These are phyloP conservation scores for Salvia sclarea DNA, from an alignment of 305 asterid species.

Conservation along the genomic window DNA sequence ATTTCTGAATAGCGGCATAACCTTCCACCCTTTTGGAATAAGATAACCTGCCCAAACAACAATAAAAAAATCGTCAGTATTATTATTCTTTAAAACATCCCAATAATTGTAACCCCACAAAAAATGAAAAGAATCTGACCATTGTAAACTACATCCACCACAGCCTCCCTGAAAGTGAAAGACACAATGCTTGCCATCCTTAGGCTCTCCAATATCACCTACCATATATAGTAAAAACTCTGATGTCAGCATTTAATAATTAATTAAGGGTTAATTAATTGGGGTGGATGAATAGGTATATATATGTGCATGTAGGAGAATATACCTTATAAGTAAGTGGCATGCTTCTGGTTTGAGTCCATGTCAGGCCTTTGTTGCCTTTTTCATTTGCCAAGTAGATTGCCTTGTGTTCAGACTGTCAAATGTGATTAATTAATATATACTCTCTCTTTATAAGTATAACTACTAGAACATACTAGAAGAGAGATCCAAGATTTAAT, in stretches of 20 bases:
- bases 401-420: conserved; percentile 64
- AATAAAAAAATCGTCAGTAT: background rate
- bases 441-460: too few relatives aligned
- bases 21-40: conserved; percentile 97
- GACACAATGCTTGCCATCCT: conserved; percentile 91
- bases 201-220: conserved; percentile 83
- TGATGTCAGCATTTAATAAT: too few relatives aligned
- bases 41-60: conserved; percentile 89
- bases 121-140: conserved; percentile 41
- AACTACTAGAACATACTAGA: too few relatives aligned
- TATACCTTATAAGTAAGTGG: conserved; percentile 66
- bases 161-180: conserved; percentile 94
- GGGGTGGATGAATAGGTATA: too few relatives aligned
- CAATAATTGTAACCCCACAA: conserved; percentile 3
- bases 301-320: too few relatives aligned
- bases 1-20: conserved; percentile 92
- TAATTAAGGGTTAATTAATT: too few relatives aligned
- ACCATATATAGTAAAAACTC: background rate
- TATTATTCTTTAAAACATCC: background rate
- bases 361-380: conserved; percentile 54
- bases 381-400: conserved; percentile 49
- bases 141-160: conserved; percentile 73
- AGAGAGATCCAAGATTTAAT: too few relatives aligned
- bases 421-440: too few relatives aligned
- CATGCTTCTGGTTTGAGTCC: conserved; percentile 82